Conservation (phyloP, 2,329 filamentous ascomycete species). For the Colletotrichum graminicola region DNA sequence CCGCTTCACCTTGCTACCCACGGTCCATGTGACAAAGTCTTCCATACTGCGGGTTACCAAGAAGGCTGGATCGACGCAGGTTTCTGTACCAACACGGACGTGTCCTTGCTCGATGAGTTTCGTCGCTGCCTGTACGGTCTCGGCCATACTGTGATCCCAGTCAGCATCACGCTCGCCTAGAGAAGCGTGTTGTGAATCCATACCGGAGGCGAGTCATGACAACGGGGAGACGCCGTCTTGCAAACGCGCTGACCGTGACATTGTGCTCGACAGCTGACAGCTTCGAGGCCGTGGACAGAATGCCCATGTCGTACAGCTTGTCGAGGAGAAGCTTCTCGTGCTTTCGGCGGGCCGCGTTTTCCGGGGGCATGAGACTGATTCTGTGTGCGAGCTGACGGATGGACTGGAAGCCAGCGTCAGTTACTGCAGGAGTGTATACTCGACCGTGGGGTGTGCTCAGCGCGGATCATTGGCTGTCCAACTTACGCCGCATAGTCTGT, state of each 20-base stretch:
- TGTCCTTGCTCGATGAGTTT: constrained; percentile 96
- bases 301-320: constrained; percentile 93
- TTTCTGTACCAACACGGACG: constrained; percentile 90
- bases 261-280: constrained; percentile 88
- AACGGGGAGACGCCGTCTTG: constrained; percentile 84
- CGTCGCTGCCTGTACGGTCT: constrained; percentile 85
- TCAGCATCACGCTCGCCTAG: constrained; percentile 11
- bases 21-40: constrained; percentile 96
- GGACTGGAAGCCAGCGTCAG: constrained; percentile 64
- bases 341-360: constrained; percentile 82
- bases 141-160: constrained; percentile 74
- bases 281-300: constrained; percentile 81
- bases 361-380: constrained; percentile 83
- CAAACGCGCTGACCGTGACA: constrained; percentile 90
- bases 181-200: not conserved
- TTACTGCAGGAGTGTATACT: not conserved
- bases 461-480: constrained; percentile 25
- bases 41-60: constrained; percentile 91
- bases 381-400: constrained; percentile 90
- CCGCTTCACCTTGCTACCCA: constrained; percentile 96
- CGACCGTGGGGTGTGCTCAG: not conserved
- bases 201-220: constrained; percentile 85
- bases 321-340: constrained; percentile 89
- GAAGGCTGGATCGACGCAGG: constrained; percentile 90
- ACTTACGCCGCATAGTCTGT: constrained; percentile 75